Conservation (phyloP, 768 basidiomycete species). For the Tephrocybe sp. region DNA sequence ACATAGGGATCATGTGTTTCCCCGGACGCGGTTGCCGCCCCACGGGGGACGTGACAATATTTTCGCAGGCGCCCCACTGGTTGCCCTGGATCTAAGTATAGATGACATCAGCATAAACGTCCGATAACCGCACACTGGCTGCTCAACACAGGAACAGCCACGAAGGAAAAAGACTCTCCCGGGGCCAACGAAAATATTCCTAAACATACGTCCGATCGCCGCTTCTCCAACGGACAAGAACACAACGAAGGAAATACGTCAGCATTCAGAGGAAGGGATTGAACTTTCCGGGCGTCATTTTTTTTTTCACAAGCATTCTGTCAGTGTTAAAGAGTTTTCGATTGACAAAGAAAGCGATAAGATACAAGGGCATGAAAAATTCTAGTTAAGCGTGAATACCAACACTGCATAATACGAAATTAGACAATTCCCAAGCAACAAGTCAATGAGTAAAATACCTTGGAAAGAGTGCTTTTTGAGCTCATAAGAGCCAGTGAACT, state of each 20-base stretch:
- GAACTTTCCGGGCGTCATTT: too few relatives aligned
- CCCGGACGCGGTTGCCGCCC: conserved; percentile 1
- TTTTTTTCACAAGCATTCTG: too few relatives aligned
- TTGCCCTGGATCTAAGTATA: not conserved
- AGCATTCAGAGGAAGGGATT: too few relatives aligned
- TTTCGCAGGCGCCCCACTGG: not conserved
- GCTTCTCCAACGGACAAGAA: too few relatives aligned
- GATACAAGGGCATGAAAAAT: not conserved
- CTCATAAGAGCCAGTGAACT: conserved; percentile 33
- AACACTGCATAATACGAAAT: not conserved
- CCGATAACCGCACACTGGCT: too few relatives aligned
- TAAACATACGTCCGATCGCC: too few relatives aligned
- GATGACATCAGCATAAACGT: too few relatives aligned
- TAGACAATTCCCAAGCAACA: not conserved
- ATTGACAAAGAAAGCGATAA: not conserved
- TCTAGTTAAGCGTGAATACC: conserved; percentile 4
- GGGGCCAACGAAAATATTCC: too few relatives aligned
- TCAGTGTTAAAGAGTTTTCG: too few relatives aligned
- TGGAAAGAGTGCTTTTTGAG: conserved; percentile 50
- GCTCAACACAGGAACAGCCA: too few relatives aligned
- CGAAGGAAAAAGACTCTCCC: too few relatives aligned
- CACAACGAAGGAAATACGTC: too few relatives aligned
- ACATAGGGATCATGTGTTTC: conserved; percentile 1
- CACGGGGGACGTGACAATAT: not conserved
- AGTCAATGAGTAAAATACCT: conserved; percentile 22